phyloP scores from a whole-genome alignment of 139 green algal genomes.

The Spirogloea muscicola region DNA sequence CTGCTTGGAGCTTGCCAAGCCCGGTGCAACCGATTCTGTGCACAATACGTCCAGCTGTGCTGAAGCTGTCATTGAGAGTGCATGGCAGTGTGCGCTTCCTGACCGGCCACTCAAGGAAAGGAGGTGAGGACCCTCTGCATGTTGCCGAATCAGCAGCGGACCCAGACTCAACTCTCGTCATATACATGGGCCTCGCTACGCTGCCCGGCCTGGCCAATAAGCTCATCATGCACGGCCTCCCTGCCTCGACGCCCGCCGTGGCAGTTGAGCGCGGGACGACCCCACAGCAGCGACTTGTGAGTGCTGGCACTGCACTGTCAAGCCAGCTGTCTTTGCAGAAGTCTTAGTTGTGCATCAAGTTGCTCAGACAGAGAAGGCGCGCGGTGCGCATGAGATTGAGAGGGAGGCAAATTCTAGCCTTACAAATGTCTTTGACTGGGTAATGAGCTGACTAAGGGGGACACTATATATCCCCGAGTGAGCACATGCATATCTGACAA shows the following conservation, averaged over 20 bases:
- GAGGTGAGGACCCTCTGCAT: constrained; percentile 56
- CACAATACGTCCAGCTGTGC: background rate
- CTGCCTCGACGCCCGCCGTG: constrained; percentile 71
- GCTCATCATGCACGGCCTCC: constrained; percentile 64
- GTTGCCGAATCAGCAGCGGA: constrained; percentile 56
- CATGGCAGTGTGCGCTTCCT: constrained; percentile 57
- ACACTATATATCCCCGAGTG: too few species aligned
- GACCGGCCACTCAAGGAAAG: constrained; percentile 85
- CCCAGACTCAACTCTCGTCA: constrained; percentile 85
- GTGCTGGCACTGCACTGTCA: too few species aligned
- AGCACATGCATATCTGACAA: too few species aligned
- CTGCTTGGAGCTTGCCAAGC: too few species aligned
- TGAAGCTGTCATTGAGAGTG: too few species aligned
- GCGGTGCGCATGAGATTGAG: too few species aligned
- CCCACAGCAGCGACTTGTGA: constrained; percentile 66
- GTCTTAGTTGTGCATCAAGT: too few species aligned
- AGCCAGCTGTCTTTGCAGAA: too few species aligned
- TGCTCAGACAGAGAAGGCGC: too few species aligned
- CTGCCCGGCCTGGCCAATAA: constrained; percentile 68
- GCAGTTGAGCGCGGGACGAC: constrained; percentile 94
- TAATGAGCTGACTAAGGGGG: too few species aligned
- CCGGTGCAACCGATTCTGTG: background rate
- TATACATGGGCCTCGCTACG: constrained; percentile 97
- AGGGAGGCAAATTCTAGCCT: too few species aligned
- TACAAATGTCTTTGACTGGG: too few species aligned